Evolutionary conservation across 345 rosid species (phyloP).

Genomic region (Euphorbia pulcherrima): DNA sequence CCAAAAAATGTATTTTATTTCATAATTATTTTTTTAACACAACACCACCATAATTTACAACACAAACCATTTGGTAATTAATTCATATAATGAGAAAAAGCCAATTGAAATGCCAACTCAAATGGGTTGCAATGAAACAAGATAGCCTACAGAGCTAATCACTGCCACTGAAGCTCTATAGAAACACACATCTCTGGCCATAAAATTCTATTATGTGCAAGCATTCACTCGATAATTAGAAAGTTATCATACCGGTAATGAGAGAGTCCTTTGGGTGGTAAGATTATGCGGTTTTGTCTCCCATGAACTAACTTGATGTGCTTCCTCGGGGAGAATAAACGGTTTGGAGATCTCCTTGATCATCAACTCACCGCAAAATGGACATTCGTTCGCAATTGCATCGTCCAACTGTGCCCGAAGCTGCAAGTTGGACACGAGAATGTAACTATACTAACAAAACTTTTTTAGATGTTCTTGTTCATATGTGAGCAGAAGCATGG

Average conservation of each 20-base stretch:
- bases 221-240: background rate
- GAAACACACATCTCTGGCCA: background rate
- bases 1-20: no score
- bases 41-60: background rate
- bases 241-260: slow-evolving; percentile 39
- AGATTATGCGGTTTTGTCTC: slow-evolving; percentile 64
- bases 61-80: background rate
- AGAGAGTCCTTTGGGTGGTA: slow-evolving; percentile 57
- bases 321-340: slow-evolving; percentile 68
- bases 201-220: background rate
- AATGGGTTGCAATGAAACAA: background rate
- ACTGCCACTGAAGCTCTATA: background rate
- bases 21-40: background rate
- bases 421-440: slow-evolving; percentile 39
- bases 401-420: slow-evolving; percentile 87
- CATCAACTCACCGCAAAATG: slow-evolving; percentile 94
- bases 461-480: background rate
- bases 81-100: background rate
- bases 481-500: background rate
- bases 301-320: slow-evolving; percentile 67
- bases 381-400: slow-evolving; percentile 92
- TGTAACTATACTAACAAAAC: background rate
- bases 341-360: slow-evolving; percentile 72
- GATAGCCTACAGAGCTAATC: background rate
- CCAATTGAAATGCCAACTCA: slow-evolving; percentile 1